These are phyloP conservation scores for Rugonectria rugulosa DNA, from an alignment of 2,329 filamentous ascomycete genomes.

Conservation along the genomic window DNA sequence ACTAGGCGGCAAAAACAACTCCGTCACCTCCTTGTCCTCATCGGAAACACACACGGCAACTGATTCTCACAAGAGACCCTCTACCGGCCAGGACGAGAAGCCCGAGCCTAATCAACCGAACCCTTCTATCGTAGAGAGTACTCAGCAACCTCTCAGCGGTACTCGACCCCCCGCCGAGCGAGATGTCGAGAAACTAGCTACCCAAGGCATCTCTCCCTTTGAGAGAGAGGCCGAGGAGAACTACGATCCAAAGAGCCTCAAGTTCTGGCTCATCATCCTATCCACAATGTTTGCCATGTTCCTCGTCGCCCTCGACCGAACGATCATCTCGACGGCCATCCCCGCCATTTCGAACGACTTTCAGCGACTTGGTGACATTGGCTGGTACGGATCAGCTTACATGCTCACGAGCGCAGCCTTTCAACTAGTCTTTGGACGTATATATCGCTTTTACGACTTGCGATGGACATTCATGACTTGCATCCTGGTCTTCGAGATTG, in stretches of 20 bases:
- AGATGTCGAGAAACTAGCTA: constrained; percentile 25
- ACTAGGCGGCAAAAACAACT: constrained; percentile 20
- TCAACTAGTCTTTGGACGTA: constrained; percentile 60
- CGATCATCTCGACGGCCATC: constrained; percentile 64
- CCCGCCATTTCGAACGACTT: constrained; percentile 65
- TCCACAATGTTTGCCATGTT: constrained; percentile 64
- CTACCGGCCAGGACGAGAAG: constrained; percentile 1
- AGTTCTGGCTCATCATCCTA: constrained; percentile 63
- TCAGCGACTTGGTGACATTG: constrained; percentile 65
- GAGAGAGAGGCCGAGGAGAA: constrained; percentile 49
- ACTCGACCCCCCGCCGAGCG: constrained; percentile 17
- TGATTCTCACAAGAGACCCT: neutral
- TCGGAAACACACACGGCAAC: constrained; percentile 14
- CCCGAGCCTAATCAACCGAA: neutral
- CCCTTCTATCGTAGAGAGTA: neutral
- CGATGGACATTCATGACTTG: constrained; percentile 56
- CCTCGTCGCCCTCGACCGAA: constrained; percentile 64
- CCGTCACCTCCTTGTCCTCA: constrained; percentile 31
- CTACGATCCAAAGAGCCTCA: constrained; percentile 60
- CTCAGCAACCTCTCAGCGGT: neutral
- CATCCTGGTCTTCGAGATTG: constrained; percentile 62
- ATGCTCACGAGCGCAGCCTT: constrained; percentile 66
- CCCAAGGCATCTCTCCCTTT: constrained; percentile 28
- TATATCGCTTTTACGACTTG: constrained; percentile 62
- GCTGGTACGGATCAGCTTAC: constrained; percentile 70